Conservation (phyloP, 1,284 basidiomycete species). For the Cutaneotrichosporon cavernicola region DNA sequence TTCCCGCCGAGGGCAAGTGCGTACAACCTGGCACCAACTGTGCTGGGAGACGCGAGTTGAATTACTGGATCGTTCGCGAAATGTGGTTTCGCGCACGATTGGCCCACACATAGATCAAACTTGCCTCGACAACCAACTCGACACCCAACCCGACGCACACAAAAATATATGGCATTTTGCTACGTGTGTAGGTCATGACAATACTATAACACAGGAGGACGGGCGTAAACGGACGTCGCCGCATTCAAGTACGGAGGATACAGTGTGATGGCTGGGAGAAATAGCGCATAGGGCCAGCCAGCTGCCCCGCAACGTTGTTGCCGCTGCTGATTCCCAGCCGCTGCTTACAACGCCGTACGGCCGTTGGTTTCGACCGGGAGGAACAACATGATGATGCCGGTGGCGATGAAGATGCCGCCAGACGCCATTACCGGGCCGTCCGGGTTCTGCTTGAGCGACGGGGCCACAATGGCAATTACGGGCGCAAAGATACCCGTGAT, state of each 20-base stretch:
- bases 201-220: neutral
- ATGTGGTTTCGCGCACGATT: no score
- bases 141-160: neutral
- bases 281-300: neutral
- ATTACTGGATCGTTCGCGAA: no score
- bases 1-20: no score
- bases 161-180: neutral
- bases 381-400: constrained; percentile 56
- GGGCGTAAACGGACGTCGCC: neutral
- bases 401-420: constrained; percentile 59
- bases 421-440: constrained; percentile 62
- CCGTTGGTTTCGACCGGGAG: constrained; percentile 62
- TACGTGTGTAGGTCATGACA: neutral
- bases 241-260: neutral
- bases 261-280: neutral
- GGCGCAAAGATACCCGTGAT: constrained; percentile 57
- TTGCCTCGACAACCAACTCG: no score
- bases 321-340: neutral
- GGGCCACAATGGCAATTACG: constrained; percentile 36
- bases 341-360: constrained; percentile 31
- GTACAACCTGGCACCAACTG: no score
- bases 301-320: neutral
- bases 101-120: no score
- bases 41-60: no score
- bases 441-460: constrained; percentile 29